Evolutionary conservation across 345 rosid species (phyloP).

Genomic region (Sisymbrium irio): DNA sequence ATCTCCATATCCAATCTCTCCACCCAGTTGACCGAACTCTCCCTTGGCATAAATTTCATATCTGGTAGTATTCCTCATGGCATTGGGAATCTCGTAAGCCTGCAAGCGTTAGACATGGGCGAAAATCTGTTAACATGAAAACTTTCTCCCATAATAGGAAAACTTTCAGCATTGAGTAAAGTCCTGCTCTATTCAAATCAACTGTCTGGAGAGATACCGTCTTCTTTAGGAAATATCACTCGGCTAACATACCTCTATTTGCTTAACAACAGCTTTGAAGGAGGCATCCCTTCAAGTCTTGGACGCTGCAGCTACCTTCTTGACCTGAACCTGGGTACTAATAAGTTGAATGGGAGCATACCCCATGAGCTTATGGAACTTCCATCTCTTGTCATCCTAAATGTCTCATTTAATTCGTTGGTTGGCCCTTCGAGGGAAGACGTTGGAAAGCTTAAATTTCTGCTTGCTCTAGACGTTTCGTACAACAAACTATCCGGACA

Average conservation of each 20-base stretch:
- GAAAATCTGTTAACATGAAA: conserved; percentile 16
- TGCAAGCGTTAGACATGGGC: conserved; percentile 4
- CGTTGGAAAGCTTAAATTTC: not conserved
- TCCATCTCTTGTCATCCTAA: not conserved
- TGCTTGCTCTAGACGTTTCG: not conserved
- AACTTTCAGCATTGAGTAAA: conserved; percentile 8
- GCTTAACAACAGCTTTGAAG: not conserved
- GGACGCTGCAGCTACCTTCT: conserved; percentile 4
- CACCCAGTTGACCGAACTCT: not conserved
- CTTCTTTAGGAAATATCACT: conserved; percentile 13
- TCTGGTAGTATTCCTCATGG: conserved; percentile 12
- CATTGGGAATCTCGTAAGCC: conserved; percentile 1
- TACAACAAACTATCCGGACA: not conserved
- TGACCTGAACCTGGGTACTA: not conserved
- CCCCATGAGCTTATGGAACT: not conserved
- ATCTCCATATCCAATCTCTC: conserved; percentile 24
- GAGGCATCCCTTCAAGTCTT: not conserved
- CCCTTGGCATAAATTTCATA: conserved; percentile 16
- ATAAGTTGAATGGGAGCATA: not conserved
- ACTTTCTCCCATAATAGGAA: conserved; percentile 7
- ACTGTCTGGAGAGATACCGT: conserved; percentile 24
- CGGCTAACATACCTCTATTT: not conserved
- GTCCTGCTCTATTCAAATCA: conserved; percentile 18
- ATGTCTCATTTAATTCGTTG: not conserved
- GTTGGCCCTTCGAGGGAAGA: not conserved